Base-by-base conservation (phyloP, 169 alveolate species). In the Plasmodium gaboni region DNA sequence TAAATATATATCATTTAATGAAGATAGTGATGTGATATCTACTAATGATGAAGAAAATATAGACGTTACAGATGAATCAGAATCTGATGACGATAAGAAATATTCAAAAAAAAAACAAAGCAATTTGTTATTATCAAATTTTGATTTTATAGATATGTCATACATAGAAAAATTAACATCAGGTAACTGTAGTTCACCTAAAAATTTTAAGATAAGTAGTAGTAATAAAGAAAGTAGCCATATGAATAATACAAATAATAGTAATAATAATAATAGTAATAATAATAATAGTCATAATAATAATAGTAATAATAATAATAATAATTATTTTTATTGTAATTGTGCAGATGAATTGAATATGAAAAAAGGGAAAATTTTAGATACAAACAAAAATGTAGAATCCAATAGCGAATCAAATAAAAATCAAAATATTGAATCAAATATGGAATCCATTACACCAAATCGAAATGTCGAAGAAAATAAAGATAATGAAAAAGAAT, bases 61-160 rank as follows among this genome's bases (percentile, higher is more conserved):
- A 55, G 22, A 55, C 8, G 2, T 8, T 38, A 5, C 46, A 5
- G 46, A 38, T 38, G 46, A 38, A 5, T 38, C 46, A 5, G 46
- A 38, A 38, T 38, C 10, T 38, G 7, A 38, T 38, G 46, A 76
- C 2, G 50, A 55, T 59, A 64, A 10, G 7, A 15, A 74, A 24
- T 74, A 76, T 17, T 74, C 64, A 26, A 61, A 74, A n/a, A 13
- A 38, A 15, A 17, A 38, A 1, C 57, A 74, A 12, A 78, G 53
- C 32, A 78, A 64, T n/a, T 78, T 64, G 59, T 44, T 64, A 3
- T 60, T 78, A 17, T 24, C 89, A 10, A 78, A 78, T 59, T 78
- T 78, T 59, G 63, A 78, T 55, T 78, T 78, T n/a, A 64, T 78
- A 1, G 89, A 78, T 46, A 65, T 78, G 17, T 60, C 22, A 9